These are phyloP conservation scores for Gaeumannomyces tritici DNA, from an alignment of 2,329 filamentous ascomycete genomes.

Conservation along the genomic window DNA sequence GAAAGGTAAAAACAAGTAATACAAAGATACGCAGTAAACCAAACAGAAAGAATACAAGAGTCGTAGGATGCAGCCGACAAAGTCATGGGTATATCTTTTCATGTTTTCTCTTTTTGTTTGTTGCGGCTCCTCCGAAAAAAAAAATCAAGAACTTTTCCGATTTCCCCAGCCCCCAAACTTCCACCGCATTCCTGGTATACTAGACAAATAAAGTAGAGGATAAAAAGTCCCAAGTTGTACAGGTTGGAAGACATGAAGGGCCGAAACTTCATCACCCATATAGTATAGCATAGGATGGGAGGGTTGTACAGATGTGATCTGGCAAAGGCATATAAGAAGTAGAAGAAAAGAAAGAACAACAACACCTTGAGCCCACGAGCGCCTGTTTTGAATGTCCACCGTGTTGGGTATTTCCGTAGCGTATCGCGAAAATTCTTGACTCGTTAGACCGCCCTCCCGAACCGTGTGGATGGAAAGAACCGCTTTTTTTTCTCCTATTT, in stretches of 20 bases:
- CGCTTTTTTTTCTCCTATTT: not conserved
- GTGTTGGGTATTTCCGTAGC: conserved; percentile 6
- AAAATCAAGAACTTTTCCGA: conserved; percentile 3
- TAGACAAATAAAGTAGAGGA: not conserved
- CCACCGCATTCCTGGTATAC: not conserved
- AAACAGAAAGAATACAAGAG: not conserved
- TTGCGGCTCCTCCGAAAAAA: conserved; percentile 2
- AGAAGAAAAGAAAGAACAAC: not conserved
- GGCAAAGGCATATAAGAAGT: not conserved
- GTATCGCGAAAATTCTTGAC: not conserved
- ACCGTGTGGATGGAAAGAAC: conserved; percentile 1
- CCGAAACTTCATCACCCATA: not conserved
- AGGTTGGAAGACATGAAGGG: not conserved
- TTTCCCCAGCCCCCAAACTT: not conserved
- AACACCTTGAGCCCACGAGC: not conserved
- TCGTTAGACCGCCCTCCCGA: not conserved
- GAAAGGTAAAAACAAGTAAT: not conserved
- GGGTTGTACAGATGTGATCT: not conserved
- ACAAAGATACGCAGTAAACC: not conserved
- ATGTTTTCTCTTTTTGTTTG: not conserved
- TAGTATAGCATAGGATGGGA: not conserved
- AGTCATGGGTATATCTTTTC: not conserved
- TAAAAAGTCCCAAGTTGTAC: not conserved
- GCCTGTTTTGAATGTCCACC: conserved; percentile 1
- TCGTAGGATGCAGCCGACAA: not conserved